Conservation (phyloP, 306 rosid species). For the Cicer bijugum region DNA sequence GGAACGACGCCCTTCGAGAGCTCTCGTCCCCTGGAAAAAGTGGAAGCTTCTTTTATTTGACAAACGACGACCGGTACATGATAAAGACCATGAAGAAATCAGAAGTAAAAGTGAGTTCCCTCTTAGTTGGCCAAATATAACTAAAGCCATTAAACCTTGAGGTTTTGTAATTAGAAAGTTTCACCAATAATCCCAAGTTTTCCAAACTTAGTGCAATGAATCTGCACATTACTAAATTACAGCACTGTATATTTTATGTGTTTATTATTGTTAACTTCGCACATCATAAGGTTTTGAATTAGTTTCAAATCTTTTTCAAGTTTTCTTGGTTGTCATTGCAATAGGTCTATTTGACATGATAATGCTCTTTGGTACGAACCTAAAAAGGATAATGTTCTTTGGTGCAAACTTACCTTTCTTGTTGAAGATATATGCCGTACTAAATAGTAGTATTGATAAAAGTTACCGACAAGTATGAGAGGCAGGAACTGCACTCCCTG, state of each 20-base stretch:
- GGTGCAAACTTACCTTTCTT: too few species aligned
- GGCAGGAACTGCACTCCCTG: too few species aligned
- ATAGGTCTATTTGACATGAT: background rate
- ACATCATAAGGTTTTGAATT: conserved; percentile 6
- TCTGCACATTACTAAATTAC: background rate
- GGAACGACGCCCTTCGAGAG: conserved; percentile 94
- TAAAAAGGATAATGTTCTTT: too few species aligned
- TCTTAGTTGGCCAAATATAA: conserved; percentile 36
- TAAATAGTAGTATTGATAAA: too few species aligned
- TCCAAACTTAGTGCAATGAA: background rate
- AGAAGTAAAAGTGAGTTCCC: conserved; percentile 81
- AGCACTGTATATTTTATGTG: background rate
- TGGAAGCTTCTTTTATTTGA: conserved; percentile 96
- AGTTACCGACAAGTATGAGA: too few species aligned
- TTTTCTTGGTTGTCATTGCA: background rate
- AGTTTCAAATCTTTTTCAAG: conserved; percentile 10
- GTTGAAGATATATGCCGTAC: too few species aligned
- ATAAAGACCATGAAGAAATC: conserved; percentile 96
- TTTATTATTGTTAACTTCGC: background rate
- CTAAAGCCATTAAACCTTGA: conserved; percentile 1
- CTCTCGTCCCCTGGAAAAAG: conserved; percentile 99
- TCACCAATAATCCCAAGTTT: conserved; percentile 2
- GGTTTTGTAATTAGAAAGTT: conserved; percentile 30
- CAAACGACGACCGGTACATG: conserved; percentile 97
- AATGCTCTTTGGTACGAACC: too few species aligned